Evolutionary conservation across 176 grass and related monocot species (phyloP), one percentile per base, ranked within the genome.

Genomic region (Triticum turgidum): DNA sequence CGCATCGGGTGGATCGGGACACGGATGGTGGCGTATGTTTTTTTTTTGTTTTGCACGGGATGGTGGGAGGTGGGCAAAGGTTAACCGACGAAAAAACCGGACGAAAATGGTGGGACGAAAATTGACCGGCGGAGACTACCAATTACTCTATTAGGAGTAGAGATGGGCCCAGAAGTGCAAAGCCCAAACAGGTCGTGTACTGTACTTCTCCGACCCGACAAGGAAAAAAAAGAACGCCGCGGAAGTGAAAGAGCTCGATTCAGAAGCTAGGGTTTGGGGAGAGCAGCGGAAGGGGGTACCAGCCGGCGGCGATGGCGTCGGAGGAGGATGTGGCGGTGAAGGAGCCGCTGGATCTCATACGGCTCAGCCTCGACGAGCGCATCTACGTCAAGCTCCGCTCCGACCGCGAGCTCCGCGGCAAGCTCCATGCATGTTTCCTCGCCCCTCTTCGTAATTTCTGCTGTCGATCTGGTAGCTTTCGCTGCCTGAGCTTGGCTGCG

Each of bases 361-460:
- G 94, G 58, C 97, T 99, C 45, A 99, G 97, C 68, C 94, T 99
- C 30, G 97, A 99, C 85, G 94, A 99, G 89, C 97, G 97, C 83
- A 97, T 99, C 90, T 99, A 99, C 73, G 97, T 99, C 80, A 97
- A 99, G 90, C 92, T 99, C 84, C 92, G 97, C 13, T 93, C 94
- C 56, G 94, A 99, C 78, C 97, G 94, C 66, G 94, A 97, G 87
- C 94, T 99, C 77, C 97, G 94, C 17, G 97, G 94, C 85, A 99
- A 99, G 86, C 97, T 99, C 82, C 97, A 99, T 83, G 94, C 97
- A 90, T 56, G 74, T 34, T 56, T 77, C 49, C 15, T 34, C 25
- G 25, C 27, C 29, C 47, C 47, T 77, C 49, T 33, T 77, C 17
- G 7, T 58, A 77, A 34, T 77, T 58, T 4, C 47, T 77, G 47